A percentile compares a stretch with the other conserved stretches of the same genome.
Conservation (phyloP, 106 monocot genomes). For the Dendrobium catenatum region DNA sequence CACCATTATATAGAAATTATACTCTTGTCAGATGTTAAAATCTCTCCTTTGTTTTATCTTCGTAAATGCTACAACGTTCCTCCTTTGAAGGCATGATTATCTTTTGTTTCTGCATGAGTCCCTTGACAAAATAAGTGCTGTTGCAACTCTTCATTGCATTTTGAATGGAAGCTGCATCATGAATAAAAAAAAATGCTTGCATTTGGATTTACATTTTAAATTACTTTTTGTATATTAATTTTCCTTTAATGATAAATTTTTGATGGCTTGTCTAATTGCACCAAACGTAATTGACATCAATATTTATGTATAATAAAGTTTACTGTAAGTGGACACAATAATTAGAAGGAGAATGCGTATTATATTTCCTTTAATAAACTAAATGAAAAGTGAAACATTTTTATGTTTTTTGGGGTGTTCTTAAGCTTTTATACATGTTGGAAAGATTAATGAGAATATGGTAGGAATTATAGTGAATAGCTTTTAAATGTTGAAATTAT, state of each 20-base stretch:
- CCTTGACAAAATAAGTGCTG: neutral
- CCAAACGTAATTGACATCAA: neutral
- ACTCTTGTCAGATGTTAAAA: conserved; percentile 2
- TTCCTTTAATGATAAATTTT: neutral
- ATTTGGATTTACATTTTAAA: neutral
- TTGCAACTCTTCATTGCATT: neutral
- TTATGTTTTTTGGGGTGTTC: too few relatives aligned
- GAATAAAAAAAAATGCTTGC: neutral
- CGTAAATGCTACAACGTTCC: neutral
- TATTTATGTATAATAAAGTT: neutral
- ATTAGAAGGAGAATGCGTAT: too few relatives aligned
- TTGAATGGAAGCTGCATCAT: neutral
- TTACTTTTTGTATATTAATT: neutral
- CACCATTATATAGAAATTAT: neutral
- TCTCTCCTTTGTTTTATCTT: neutral
- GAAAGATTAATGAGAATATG: too few relatives aligned
- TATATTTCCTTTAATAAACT: too few relatives aligned
- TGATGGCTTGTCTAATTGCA: neutral
- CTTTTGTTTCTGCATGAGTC: neutral
- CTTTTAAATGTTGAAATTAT: too few relatives aligned
- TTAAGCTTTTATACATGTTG: too few relatives aligned
- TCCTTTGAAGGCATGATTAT: neutral
- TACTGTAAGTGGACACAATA: too few relatives aligned
- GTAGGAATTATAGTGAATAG: too few relatives aligned
- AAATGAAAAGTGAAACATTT: too few relatives aligned